Evolutionary conservation across 805 yeast genomes (phyloP).

Genomic region (Jamesozyma gamospora): DNA sequence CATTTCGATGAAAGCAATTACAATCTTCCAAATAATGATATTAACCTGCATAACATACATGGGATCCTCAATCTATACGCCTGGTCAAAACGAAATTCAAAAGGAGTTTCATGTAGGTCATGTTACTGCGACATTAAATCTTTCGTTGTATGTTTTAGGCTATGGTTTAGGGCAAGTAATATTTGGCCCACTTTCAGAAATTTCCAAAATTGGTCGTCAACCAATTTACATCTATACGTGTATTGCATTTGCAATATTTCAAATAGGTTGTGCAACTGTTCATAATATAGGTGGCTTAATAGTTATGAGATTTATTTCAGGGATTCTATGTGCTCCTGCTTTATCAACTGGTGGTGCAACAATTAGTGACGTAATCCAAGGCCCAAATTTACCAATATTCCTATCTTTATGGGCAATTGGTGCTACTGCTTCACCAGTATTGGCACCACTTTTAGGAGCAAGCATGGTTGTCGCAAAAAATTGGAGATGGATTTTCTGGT

Average conservation of each 20-base stretch:
- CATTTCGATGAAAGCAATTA: constrained; percentile 29
- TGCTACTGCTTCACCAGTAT: constrained; percentile 44
- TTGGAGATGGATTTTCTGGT: constrained; percentile 52
- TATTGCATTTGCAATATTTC: constrained; percentile 40
- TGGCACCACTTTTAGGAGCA: constrained; percentile 53
- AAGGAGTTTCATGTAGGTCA: constrained; percentile 36
- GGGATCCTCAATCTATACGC: constrained; percentile 48
- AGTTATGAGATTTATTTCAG: constrained; percentile 44
- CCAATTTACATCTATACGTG: constrained; percentile 39
- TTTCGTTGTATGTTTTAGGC: constrained; percentile 48
- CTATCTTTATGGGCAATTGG: constrained; percentile 45
- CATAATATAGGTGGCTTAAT: constrained; percentile 42
- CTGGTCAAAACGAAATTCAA: constrained; percentile 38
- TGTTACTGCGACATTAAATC: constrained; percentile 40
- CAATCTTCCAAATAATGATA: constrained; percentile 33
- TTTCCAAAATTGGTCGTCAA: constrained; percentile 44
- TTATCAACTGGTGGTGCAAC: constrained; percentile 52
- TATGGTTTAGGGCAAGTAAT: constrained; percentile 53
- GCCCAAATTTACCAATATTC: constrained; percentile 36
- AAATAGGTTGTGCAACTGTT: constrained; percentile 46
- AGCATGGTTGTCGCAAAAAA: constrained; percentile 37
- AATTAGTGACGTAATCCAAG: constrained; percentile 38
- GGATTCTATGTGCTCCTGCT: constrained; percentile 47
- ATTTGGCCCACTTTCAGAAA: constrained; percentile 50
- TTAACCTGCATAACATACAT: constrained; percentile 44